Base-by-base conservation (phyloP, 805 yeast species). In the Wickerhamomyces ciferrii region DNA sequence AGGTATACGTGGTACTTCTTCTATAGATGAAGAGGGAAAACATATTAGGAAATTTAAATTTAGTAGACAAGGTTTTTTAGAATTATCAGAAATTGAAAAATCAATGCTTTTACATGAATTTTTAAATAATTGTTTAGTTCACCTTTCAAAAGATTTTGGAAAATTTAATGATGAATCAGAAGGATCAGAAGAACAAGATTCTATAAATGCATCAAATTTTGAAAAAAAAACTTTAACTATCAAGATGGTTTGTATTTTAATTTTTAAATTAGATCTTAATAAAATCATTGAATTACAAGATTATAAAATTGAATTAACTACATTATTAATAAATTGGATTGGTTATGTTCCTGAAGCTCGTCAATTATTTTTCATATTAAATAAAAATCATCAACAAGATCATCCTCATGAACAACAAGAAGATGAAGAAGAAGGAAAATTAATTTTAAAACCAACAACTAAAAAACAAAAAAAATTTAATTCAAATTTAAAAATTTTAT, bases 61-160 rank as follows among this genome's bases (percentile, higher is more conserved):
- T 54, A 78, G 87, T 10, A 70, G 92, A 56, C 67, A 69, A 51
- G 91, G 90, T 0, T 45, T 65, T 0, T 50, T 85, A 19, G 66
- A 62, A 5, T 62, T 85, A 32, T 76, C 85, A 15, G 78, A 74
- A 11, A 70, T 82, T 42, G 92, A 85, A 54, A 71, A 67, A 49
- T 75, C 78, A 52, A 82, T 84, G 88, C 57, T 86, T 14, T 60
- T 86, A 34, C 90, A 84, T 63, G 89, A 83, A 59, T 81, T 84
- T 52, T 70, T 86, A 48, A 70, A 79, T n/a, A 79, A 77, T 50
- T 75, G 77, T 13, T 67, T 76, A 4, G 68, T 75, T 14, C 70
- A 63, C 48, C 51, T 76, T 13, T 68, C 75, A 0, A 63, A 65
- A 29, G 71, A 68, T 5, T 54, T 55, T 36, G 63, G 39, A n/a